phyloP scores from a whole-genome alignment of 2,329 filamentous ascomycete species.

The Sclerotinia trifoliorum region DNA sequence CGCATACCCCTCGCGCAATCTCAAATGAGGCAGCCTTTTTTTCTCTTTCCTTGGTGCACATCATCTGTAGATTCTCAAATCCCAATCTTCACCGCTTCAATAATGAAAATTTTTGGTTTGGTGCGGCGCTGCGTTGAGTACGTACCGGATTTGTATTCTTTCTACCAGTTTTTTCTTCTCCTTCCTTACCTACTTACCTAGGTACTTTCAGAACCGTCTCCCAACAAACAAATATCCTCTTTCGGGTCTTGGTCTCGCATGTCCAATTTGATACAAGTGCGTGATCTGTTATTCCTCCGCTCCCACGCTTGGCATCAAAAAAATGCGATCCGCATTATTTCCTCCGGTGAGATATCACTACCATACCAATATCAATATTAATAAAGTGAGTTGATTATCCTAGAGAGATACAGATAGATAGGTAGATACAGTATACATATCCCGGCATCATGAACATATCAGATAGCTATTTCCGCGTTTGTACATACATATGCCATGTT shows the following conservation, averaged over 20 bases:
- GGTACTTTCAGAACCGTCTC: constrained; percentile 1
- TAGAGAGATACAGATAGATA: not conserved
- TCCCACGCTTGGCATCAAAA: not conserved
- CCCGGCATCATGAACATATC: not conserved
- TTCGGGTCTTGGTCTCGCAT: constrained; percentile 1
- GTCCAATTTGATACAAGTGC: not conserved
- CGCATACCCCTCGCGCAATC: not conserved
- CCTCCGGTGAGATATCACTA: not conserved
- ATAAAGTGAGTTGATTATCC: not conserved
- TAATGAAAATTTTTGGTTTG: not conserved
- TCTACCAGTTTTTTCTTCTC: not conserved
- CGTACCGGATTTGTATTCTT: no score
- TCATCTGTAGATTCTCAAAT: not conserved
- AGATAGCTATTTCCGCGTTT: not conserved
- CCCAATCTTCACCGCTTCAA: constrained; percentile 17
- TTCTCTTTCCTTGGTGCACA: not conserved
- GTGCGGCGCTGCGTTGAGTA: no score
- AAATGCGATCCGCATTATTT: not conserved
- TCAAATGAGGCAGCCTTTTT: not conserved
- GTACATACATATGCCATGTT: not conserved
- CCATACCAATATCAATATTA: not conserved
- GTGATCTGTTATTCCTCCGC: not conserved
- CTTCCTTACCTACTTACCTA: no score
- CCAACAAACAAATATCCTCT: not conserved
- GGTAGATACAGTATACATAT: not conserved